Evolutionary conservation across 768 basidiomycete genomes (phyloP).

Genomic region (Exidia glandulosa): DNA sequence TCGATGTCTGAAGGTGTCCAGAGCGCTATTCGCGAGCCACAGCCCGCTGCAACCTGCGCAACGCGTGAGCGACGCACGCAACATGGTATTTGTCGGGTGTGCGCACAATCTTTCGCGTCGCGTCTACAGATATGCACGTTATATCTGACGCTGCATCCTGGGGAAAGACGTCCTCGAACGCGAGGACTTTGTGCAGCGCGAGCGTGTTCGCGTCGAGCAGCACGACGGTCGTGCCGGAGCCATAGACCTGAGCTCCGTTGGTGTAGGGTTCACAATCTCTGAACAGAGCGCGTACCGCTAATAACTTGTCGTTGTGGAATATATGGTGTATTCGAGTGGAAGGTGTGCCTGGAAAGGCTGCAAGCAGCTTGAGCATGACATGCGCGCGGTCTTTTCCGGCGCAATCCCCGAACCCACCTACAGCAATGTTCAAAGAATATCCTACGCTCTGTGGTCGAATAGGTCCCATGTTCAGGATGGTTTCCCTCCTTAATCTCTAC

Average conservation of each 20-base stretch:
- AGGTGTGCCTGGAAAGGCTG: not conserved
- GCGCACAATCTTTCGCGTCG: slow-evolving; percentile 60
- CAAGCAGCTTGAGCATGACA: not conserved
- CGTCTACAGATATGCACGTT: slow-evolving; percentile 58
- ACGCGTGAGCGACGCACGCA: not conserved
- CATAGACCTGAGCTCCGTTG: not conserved
- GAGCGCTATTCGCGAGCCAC: slow-evolving; percentile 54
- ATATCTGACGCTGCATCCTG: slow-evolving; percentile 39
- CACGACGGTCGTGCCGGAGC: slow-evolving; percentile 32
- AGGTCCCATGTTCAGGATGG: not conserved
- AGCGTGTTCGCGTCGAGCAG: slow-evolving; percentile 63
- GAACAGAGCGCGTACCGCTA: not conserved
- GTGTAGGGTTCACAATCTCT: not conserved
- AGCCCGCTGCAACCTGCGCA: slow-evolving; percentile 60
- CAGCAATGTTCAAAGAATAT: not conserved
- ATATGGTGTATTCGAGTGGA: not conserved
- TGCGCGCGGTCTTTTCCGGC: not conserved
- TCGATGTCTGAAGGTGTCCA: slow-evolving; percentile 68
- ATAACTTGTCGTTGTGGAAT: not conserved
- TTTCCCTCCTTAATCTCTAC: too few species aligned
- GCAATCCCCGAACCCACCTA: too few species aligned
- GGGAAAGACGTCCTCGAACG: slow-evolving; percentile 76
- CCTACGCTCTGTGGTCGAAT: not conserved
- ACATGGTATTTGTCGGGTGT: not conserved
- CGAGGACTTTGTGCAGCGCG: slow-evolving; percentile 53